A percentile compares a stretch with the other conserved stretches of the same genome.
Conservation (phyloP, 2,329 filamentous ascomycete genomes). For the Coniochaeta sp. region DNA sequence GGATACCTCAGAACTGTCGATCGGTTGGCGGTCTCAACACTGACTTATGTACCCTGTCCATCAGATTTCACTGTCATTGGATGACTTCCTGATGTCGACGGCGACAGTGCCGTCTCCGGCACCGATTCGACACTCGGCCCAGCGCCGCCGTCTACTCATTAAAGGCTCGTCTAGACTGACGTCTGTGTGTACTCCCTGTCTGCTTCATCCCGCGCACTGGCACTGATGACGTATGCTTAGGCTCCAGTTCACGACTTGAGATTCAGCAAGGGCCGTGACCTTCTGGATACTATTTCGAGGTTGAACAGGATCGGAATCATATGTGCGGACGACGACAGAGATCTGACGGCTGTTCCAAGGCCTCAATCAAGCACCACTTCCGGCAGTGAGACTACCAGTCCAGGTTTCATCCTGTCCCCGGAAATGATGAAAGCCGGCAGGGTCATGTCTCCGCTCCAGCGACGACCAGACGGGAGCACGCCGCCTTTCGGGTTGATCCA, state of each 20-base stretch:
- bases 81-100: background rate
- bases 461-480: background rate
- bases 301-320: background rate
- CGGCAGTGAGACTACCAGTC: background rate
- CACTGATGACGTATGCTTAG: background rate
- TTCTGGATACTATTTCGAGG: background rate
- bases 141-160: background rate
- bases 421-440: background rate
- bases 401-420: background rate
- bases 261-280: background rate
- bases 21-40: background rate
- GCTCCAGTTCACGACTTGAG: background rate
- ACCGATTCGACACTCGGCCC: background rate
- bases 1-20: background rate
- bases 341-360: background rate
- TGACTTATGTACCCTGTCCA: background rate
- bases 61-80: background rate
- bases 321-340: background rate
- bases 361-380: background rate
- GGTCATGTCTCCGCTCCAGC: background rate
- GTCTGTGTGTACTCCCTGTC: background rate
- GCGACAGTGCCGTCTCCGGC: background rate
- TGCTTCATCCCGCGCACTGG: no score
- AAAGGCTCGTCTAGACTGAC: background rate
- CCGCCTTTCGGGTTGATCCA: background rate